phyloP scores from a whole-genome alignment of 176 grass and related monocot species.

The Eragrostis nindensis region DNA sequence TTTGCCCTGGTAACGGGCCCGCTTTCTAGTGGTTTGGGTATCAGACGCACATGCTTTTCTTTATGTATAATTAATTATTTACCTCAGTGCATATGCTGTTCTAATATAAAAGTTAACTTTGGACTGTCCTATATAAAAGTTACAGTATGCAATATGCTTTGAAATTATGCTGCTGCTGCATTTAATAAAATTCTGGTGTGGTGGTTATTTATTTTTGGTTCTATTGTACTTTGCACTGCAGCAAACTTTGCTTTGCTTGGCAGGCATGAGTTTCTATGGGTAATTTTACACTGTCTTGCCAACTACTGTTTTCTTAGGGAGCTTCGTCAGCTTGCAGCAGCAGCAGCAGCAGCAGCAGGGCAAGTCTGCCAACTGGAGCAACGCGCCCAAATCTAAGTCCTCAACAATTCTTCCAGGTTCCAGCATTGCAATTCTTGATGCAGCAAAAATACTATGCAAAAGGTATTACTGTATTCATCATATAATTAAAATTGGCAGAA shows the following conservation, averaged over 20 bases:
- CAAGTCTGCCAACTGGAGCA: constrained; percentile 48
- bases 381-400: constrained; percentile 34
- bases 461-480: constrained; percentile 49
- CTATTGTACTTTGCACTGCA: neutral
- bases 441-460: constrained; percentile 93
- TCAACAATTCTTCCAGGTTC: constrained; percentile 61
- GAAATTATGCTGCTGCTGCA: neutral
- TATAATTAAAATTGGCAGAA: constrained; percentile 13
- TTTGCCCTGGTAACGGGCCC: too few species aligned
- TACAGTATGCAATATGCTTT: neutral
- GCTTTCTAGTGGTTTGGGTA: neutral
- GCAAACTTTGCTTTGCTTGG: neutral
- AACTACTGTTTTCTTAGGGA: constrained; percentile 49
- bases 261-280: constrained; percentile 19
- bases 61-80: too few species aligned
- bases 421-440: constrained; percentile 81
- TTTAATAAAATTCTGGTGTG: neutral
- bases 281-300: constrained; percentile 35
- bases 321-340: constrained; percentile 47
- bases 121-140: too few species aligned
- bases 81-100: neutral
- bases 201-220: neutral
- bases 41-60: neutral
- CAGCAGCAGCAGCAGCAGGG: constrained; percentile 28
- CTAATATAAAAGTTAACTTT: too few species aligned